These are phyloP conservation scores for Tolypocladium inflatum DNA, from an alignment of 2,329 filamentous ascomycete genomes.

Conservation along the genomic window DNA sequence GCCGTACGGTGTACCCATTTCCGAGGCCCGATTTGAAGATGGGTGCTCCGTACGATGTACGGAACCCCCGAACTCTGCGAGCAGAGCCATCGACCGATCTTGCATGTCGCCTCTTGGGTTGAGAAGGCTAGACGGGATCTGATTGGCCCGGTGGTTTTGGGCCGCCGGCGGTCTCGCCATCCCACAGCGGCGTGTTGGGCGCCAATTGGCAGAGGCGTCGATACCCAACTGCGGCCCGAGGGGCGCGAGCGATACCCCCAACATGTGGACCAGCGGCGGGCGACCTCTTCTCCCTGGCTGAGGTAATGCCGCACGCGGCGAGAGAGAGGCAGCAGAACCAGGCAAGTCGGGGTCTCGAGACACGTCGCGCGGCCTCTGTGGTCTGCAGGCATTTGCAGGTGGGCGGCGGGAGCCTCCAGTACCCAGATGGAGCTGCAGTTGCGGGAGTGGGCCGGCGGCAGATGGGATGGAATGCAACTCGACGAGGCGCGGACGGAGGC, in stretches of 20 bases:
- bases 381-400: not conserved
- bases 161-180: conserved; percentile 11
- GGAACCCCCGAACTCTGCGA: not conserved
- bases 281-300: not conserved
- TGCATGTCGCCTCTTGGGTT: not conserved
- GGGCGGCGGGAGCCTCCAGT: not conserved
- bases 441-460: not conserved
- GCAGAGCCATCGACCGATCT: not conserved
- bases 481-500: not conserved
- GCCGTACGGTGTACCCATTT: not conserved
- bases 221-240: conserved; percentile 23
- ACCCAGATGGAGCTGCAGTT: not conserved
- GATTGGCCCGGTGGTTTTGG: conserved; percentile 15
- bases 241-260: not conserved
- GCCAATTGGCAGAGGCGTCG: conserved; percentile 27
- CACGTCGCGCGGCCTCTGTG: conserved; percentile 1
- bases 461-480: not conserved
- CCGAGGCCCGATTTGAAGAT: not conserved
- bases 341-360: not conserved
- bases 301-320: not conserved
- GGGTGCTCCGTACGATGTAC: not conserved
- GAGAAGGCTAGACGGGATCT: not conserved
- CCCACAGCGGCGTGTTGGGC: conserved; percentile 19
- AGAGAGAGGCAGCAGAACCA: not conserved
- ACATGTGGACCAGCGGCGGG: not conserved